A percentile compares a stretch with the other conserved stretches of the same genome.
phyloP scores from a whole-genome alignment of 1,284 basidiomycete species.

The Peniophora sp. region DNA sequence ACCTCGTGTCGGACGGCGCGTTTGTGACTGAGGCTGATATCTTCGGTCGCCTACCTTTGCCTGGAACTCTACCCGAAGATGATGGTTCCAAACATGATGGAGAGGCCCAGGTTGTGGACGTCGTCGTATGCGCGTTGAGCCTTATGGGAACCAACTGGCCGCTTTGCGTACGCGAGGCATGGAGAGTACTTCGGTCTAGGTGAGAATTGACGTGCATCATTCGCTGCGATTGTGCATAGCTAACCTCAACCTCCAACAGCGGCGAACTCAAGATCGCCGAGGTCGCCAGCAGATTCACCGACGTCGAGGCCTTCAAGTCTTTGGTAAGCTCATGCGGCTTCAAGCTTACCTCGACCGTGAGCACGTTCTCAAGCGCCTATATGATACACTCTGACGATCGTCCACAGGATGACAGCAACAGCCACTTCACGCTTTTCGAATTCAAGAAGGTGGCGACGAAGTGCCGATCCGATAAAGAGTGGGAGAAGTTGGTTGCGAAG shows the following conservation, averaged over 20 bases:
- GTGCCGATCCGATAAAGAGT: conserved; percentile 49
- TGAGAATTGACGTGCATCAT: conserved; percentile 35
- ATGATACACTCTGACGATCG: neutral
- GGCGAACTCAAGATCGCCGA: conserved; percentile 91
- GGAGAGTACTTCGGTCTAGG: conserved; percentile 78
- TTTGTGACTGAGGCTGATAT: conserved; percentile 80
- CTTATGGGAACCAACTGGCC: conserved; percentile 99
- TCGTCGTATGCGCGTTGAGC: conserved; percentile 89
- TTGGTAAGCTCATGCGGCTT: conserved; percentile 78
- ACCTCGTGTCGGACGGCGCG: conserved; percentile 66
- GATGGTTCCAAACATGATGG: conserved; percentile 23
- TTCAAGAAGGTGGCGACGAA: conserved; percentile 62
- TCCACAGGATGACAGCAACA: conserved; percentile 69
- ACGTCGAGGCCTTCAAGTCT: conserved; percentile 68
- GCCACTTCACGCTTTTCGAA: conserved; percentile 84
- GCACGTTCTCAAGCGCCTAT: conserved; percentile 11
- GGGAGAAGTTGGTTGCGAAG: conserved; percentile 51
- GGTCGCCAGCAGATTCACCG: conserved; percentile 84
- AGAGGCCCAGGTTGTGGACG: conserved; percentile 77
- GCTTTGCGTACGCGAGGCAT: conserved; percentile 81
- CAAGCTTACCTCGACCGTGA: conserved; percentile 65
- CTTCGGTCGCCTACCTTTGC: conserved; percentile 66
- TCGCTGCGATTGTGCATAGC: neutral
- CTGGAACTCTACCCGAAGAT: conserved; percentile 53
- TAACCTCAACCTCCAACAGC: conserved; percentile 31